Conservation (phyloP, 1,139 yeast species). For the Groenewaldozyma sp. region DNA sequence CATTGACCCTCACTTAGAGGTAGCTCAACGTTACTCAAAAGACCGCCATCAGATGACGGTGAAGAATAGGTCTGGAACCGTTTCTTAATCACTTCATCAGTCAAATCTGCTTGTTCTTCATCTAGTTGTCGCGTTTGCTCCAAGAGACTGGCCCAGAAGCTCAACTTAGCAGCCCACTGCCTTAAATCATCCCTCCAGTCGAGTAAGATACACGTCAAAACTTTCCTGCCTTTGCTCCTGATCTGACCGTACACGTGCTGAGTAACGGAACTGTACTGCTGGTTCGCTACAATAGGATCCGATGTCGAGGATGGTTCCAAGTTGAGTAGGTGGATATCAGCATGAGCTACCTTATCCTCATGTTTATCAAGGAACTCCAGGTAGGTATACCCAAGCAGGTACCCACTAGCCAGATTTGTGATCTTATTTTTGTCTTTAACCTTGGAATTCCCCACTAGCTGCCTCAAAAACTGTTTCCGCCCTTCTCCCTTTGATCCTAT, state of each 20-base stretch:
- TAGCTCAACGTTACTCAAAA: slow-evolving; percentile 16
- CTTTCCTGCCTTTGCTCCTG: slow-evolving; percentile 9
- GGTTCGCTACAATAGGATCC: slow-evolving; percentile 2
- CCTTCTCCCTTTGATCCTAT: slow-evolving; percentile 14
- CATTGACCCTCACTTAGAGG: slow-evolving; percentile 29
- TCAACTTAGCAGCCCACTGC: slow-evolving; percentile 17
- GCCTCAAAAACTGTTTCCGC: slow-evolving; percentile 13
- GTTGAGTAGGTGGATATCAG: slow-evolving; percentile 28
- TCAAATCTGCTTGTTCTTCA: slow-evolving; percentile 13
- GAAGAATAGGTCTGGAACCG: slow-evolving; percentile 18
- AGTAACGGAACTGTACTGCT: slow-evolving; percentile 2
- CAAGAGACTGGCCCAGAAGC: slow-evolving; percentile 18
- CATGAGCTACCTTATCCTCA: slow-evolving; percentile 24
- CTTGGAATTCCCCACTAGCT: slow-evolving; percentile 9
- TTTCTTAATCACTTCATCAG: slow-evolving; percentile 4
- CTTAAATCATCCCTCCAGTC: slow-evolving; percentile 20
- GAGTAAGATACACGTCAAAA: slow-evolving; percentile 15
- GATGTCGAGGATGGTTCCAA: slow-evolving; percentile 3
- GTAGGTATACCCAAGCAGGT: slow-evolving; percentile 31
- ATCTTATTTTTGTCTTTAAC: slow-evolving; percentile 11
- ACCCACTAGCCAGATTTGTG: slow-evolving; percentile 21
- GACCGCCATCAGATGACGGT: slow-evolving; percentile 8
- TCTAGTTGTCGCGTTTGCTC: slow-evolving; percentile 10
- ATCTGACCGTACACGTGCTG: slow-evolving; percentile 2
- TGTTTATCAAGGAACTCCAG: slow-evolving; percentile 28